Evolutionary conservation across 768 basidiomycete genomes (phyloP), one percentile per base, ranked within the genome.

Genomic region (Kwoniella pini): DNA sequence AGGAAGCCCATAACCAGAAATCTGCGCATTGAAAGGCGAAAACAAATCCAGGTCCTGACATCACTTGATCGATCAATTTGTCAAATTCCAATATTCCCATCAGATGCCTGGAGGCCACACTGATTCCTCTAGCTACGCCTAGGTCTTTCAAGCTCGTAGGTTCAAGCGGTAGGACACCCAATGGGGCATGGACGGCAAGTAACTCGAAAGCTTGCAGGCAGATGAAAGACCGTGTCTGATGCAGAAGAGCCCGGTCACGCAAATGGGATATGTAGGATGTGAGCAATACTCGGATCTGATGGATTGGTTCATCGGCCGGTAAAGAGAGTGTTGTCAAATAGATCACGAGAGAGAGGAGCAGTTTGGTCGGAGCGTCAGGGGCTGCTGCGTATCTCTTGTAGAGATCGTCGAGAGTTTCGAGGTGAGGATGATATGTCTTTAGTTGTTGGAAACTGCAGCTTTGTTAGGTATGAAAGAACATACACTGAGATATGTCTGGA

Each of bases 271-370:
- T 68, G 30, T 54, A 64, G 5, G 67, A 63, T 22, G 58, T 43
- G 4, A 68, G 43, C 4, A 39, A 44, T 10, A 38, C 21, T 1
- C 67, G 63, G 21, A 66, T 11, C 6, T 48, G 45, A 7, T 52
- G 55, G 11, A 60, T 38, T 15, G 43, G 15, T 4, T 42, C 50
- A 4, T 57, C 56, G 26, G 43, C 22, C 6, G 63, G 61, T 5
- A 74, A 49, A n/a, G 65, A 36, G 4, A 74, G 60, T 24, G 63
- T 54, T 10, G 65, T 54, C 22, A 74, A 55, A 55, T 71, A 74
- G 28, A 71, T 21, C n/a, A 67, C 60, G 1, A 61, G 12, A 7
- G 66, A 33, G 15, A 69, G 46, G 3, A 68, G 46, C 2, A 71
- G 57, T 12, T 56, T 26, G 11, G 36, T 51, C 15, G 33, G 27